Conservation (phyloP, 371 early-diverging fungal genomes). For the Mortierella sp. region DNA sequence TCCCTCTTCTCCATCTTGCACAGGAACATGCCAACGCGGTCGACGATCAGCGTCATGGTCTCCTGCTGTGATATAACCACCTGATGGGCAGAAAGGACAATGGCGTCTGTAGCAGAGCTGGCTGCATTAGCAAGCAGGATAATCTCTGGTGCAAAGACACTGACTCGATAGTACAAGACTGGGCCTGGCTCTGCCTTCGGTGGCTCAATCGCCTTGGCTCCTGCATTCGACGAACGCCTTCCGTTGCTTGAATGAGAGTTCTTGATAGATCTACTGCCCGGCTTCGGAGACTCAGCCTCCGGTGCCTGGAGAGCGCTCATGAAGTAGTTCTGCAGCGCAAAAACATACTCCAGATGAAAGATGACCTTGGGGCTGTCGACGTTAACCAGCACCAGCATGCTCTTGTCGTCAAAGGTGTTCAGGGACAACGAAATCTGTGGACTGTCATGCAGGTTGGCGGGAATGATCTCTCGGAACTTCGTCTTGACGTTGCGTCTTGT, state of each 20-base stretch:
- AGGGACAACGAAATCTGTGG: conserved; percentile 69
- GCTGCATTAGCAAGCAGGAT: conserved; percentile 88
- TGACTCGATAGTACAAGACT: conserved; percentile 71
- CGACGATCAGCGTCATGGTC: conserved; percentile 76
- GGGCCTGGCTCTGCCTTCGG: conserved; percentile 28
- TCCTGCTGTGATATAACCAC: conserved; percentile 83
- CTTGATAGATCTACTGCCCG: conserved; percentile 16
- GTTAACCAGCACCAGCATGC: conserved; percentile 71
- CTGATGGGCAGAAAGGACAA: conserved; percentile 85
- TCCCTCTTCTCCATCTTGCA: conserved; percentile 90
- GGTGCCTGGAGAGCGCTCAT: conserved; percentile 63
- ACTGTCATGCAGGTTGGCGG: conserved; percentile 68
- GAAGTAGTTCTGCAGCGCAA: conserved; percentile 78
- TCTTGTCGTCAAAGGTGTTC: conserved; percentile 47
- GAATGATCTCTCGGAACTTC: conserved; percentile 87
- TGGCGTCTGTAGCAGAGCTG: conserved; percentile 82
- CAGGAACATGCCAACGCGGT: conserved; percentile 90
- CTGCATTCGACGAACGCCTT: conserved; percentile 37
- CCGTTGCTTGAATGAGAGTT: conserved; percentile 20
- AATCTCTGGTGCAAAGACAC: conserved; percentile 87
- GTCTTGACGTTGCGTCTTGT: conserved; percentile 79
- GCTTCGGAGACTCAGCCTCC: conserved; percentile 21
- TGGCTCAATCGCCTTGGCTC: conserved; percentile 23
- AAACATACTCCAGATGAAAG: conserved; percentile 86
- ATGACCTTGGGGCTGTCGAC: conserved; percentile 88